Evolutionary conservation across 2,329 filamentous ascomycete genomes (phyloP).

Genomic region (Fusarium sp.): DNA sequence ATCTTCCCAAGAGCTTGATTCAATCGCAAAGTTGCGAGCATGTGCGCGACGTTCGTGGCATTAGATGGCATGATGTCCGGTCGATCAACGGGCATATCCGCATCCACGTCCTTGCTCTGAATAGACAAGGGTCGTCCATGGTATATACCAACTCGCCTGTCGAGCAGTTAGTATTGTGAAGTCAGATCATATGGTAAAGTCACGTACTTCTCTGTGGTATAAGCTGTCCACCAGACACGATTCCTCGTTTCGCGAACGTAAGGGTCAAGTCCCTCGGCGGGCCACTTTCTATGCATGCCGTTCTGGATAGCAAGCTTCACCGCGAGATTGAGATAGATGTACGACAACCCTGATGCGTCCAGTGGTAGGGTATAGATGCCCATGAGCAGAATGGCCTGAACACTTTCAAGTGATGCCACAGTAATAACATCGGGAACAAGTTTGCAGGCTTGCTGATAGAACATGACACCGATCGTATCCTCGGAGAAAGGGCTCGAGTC

Average conservation of each 20-base stretch:
- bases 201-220: conserved; percentile 65
- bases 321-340: conserved; percentile 67
- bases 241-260: conserved; percentile 65
- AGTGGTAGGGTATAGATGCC: conserved; percentile 67
- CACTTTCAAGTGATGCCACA: conserved; percentile 66
- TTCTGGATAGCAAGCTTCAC: conserved; percentile 70
- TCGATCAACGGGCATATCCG: conserved; percentile 62
- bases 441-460: conserved; percentile 67
- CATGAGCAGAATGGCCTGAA: conserved; percentile 68
- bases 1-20: conserved; percentile 53
- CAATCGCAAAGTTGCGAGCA: conserved; percentile 58
- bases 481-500: conserved; percentile 55
- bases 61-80: conserved; percentile 57
- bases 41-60: conserved; percentile 58
- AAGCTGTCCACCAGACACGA: conserved; percentile 68
- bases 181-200: not conserved
- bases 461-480: conserved; percentile 65
- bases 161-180: conserved; percentile 30
- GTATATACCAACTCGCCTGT: conserved; percentile 65
- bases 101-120: conserved; percentile 64
- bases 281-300: conserved; percentile 67
- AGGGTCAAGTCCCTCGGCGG: conserved; percentile 60
- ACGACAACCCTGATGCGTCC: conserved; percentile 67
- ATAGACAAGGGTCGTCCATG: conserved; percentile 68
- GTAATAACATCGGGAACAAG: conserved; percentile 68